These are phyloP conservation scores for Aquilaria malaccensis DNA, from an alignment of 345 rosid genomes.

Conservation along the genomic window DNA sequence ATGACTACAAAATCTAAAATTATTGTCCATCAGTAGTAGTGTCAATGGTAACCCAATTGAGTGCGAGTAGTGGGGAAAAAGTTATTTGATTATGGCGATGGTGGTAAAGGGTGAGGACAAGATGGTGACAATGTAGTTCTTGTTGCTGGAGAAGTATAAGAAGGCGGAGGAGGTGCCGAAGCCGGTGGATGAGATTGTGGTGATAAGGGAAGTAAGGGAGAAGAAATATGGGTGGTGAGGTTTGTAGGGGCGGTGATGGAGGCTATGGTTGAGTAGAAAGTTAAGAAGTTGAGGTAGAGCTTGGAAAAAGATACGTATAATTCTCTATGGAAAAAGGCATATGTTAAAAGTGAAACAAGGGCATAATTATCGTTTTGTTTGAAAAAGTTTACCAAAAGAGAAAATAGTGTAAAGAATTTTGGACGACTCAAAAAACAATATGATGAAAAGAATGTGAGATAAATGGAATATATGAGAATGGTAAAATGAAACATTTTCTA, in stretches of 20 bases:
- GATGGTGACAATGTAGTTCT: conserved; percentile 80
- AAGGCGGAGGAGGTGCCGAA: conserved; percentile 81
- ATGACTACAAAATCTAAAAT: conserved; percentile 69
- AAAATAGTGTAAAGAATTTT: no score
- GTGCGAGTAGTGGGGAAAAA: conserved; percentile 33
- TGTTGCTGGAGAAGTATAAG: conserved; percentile 58
- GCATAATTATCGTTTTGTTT: no score
- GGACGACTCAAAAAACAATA: no score
- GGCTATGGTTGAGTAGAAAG: conserved; percentile 57
- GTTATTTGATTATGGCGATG: conserved; percentile 81
- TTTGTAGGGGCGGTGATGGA: conserved; percentile 63
- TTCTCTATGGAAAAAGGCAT: no score
- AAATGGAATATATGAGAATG: no score
- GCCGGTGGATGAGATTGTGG: conserved; percentile 83
- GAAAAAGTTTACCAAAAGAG: no score
- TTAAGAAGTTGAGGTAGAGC: conserved; percentile 48
- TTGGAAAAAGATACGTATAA: conserved; percentile 69
- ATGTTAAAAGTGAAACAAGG: no score
- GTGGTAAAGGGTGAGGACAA: conserved; percentile 45
- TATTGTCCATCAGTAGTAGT: conserved; percentile 52
- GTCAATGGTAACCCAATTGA: conserved; percentile 54
- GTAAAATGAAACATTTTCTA: no score
- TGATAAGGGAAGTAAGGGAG: conserved; percentile 57
- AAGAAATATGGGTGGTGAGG: conserved; percentile 69
- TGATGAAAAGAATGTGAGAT: no score